Conservation (phyloP, 75 land plant species). For the Cunninghamia lanceolata region DNA sequence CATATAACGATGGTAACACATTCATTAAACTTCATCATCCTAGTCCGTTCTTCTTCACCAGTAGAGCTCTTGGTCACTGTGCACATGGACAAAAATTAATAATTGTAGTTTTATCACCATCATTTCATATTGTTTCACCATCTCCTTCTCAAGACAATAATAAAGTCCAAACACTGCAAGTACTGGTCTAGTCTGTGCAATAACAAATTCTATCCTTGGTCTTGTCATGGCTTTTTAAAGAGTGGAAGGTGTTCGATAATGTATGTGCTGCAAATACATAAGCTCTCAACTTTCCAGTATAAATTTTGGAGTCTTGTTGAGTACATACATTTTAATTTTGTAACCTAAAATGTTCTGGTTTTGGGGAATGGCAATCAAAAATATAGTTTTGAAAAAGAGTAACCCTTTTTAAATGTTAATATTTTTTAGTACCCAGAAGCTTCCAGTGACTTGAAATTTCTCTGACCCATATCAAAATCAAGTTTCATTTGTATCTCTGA, state of each 20-base stretch:
- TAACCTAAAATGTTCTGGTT: background rate
- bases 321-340: background rate
- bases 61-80: slow-evolving; percentile 45
- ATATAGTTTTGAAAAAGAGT: too few species aligned
- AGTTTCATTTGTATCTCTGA: slow-evolving; percentile 14
- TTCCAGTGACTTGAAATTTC: too few species aligned
- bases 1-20: slow-evolving; percentile 42
- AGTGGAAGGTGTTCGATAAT: too few species aligned
- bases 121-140: background rate
- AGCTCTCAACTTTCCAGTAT: too few species aligned
- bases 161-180: too few species aligned
- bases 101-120: slow-evolving; percentile 21
- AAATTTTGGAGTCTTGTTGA: slow-evolving; percentile 26
- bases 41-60: slow-evolving; percentile 52
- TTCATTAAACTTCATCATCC: slow-evolving; percentile 21
- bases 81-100: slow-evolving; percentile 44
- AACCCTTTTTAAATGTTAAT: too few species aligned
- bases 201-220: background rate
- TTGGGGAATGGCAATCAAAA: background rate
- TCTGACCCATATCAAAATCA: too few species aligned
- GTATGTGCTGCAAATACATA: too few species aligned
- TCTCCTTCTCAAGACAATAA: background rate
- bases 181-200: background rate
- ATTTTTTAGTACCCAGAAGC: too few species aligned
- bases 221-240: background rate